phyloP scores from a whole-genome alignment of 805 yeast species.

The Candida pseudoglaebosa region DNA sequence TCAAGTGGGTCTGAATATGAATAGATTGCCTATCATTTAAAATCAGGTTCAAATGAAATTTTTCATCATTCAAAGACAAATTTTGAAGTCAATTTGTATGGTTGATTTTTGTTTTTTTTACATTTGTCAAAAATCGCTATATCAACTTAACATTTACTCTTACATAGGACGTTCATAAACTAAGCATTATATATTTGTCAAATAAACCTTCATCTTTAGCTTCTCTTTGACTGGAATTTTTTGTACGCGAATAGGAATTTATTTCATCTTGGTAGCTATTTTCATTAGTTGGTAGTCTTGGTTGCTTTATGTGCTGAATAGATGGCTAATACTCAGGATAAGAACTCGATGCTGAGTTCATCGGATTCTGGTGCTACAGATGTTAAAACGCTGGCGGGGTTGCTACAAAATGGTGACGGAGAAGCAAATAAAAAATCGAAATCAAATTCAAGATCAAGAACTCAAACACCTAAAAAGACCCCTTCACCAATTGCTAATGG shows the following conservation, averaged over 20 bases:
- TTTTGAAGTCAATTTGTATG: no score
- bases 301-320: conserved; percentile 3
- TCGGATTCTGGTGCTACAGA: background rate
- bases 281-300: background rate
- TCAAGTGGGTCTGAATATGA: no score
- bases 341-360: background rate
- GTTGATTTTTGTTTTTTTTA: no score
- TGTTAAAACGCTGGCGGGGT: background rate
- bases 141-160: background rate
- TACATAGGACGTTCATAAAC: no score
- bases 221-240: background rate
- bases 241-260: background rate
- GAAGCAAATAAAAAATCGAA: background rate
- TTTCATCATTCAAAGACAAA: no score
- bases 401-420: background rate
- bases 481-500: background rate
- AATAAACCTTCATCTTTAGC: no score
- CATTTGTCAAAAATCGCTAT: background rate
- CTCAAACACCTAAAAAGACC: background rate
- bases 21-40: no score
- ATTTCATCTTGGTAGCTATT: background rate
- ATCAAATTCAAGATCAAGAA: background rate
- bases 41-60: no score
- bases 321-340: conserved; percentile 2
- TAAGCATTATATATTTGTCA: no score